Percentiles rank a stretch among this genome's conserved stretches.
These are phyloP conservation scores for Cryptococcus depauperatus DNA, from an alignment of 1,284 basidiomycete genomes.

Conservation along the genomic window DNA sequence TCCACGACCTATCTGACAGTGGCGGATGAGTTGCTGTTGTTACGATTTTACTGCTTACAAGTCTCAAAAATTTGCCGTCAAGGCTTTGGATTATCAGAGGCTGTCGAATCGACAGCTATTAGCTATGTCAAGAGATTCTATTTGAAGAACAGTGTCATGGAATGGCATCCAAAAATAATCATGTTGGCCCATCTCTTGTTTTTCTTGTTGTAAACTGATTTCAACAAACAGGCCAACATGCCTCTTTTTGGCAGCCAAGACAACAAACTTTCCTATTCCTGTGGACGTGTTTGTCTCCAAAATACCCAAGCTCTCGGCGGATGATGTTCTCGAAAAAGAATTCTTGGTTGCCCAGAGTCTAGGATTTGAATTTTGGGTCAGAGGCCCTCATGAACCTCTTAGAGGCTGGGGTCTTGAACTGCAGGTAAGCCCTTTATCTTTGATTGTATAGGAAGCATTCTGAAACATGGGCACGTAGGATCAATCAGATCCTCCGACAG, in stretches of 20 bases:
- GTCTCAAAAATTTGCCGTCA: slow-evolving; percentile 69
- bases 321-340: slow-evolving; percentile 84
- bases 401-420: slow-evolving; percentile 87
- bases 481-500: slow-evolving; percentile 12
- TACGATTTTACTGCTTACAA: slow-evolving; percentile 81
- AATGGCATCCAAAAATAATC: slow-evolving; percentile 96
- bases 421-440: slow-evolving; percentile 54
- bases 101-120: slow-evolving; percentile 85
- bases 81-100: slow-evolving; percentile 78
- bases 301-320: slow-evolving; percentile 67
- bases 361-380: slow-evolving; percentile 84
- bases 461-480: too few species aligned
- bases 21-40: slow-evolving; percentile 77
- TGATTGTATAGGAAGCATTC: too few species aligned
- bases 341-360: slow-evolving; percentile 91
- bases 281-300: slow-evolving; percentile 71
- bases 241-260: slow-evolving; percentile 91
- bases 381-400: slow-evolving; percentile 79
- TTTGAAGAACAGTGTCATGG: slow-evolving; percentile 95
- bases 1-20: slow-evolving; percentile 59
- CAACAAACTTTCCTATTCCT: slow-evolving; percentile 85
- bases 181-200: slow-evolving; percentile 57
- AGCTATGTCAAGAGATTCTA: slow-evolving; percentile 95
- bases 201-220: background rate
- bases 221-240: slow-evolving; percentile 70